These are phyloP conservation scores for Aspergillus homomorphus DNA, from an alignment of 495 filamentous ascomycete species.

Conservation along the genomic window DNA sequence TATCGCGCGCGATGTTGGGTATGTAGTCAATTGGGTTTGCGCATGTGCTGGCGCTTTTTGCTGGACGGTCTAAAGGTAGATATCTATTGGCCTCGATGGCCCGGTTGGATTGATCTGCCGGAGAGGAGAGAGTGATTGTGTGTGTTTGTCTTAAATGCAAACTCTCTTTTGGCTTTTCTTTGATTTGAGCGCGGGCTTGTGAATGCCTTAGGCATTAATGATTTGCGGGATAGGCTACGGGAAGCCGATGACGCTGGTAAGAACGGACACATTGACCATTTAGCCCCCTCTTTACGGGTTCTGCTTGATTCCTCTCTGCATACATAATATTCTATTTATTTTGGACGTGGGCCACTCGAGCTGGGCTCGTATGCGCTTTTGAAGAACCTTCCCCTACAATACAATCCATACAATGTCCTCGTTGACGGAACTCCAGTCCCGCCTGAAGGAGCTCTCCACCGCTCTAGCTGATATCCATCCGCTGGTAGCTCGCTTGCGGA, in stretches of 20 bases:
- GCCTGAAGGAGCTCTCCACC: slow-evolving; percentile 66
- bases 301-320: not conserved
- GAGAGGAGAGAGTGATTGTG: slow-evolving; percentile 12
- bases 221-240: not conserved
- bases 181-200: not conserved
- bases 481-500: slow-evolving; percentile 72
- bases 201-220: slow-evolving; percentile 15
- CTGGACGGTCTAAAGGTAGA: no score
- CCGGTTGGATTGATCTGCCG: not conserved
- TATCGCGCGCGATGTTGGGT: no score
- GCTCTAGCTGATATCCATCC: slow-evolving; percentile 64
- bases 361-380: not conserved
- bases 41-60: not conserved
- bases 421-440: slow-evolving; percentile 58
- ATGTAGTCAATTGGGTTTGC: no score
- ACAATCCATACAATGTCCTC: slow-evolving; percentile 45
- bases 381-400: not conserved
- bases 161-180: slow-evolving; percentile 22
- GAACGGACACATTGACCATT: slow-evolving; percentile 11
- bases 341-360: not conserved
- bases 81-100: not conserved
- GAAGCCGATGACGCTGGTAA: slow-evolving; percentile 19
- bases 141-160: slow-evolving; percentile 41
- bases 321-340: not conserved
- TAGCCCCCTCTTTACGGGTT: not conserved